Base-by-base conservation (phyloP, 306 rosid genomes). In the Abrus precatorius region DNA sequence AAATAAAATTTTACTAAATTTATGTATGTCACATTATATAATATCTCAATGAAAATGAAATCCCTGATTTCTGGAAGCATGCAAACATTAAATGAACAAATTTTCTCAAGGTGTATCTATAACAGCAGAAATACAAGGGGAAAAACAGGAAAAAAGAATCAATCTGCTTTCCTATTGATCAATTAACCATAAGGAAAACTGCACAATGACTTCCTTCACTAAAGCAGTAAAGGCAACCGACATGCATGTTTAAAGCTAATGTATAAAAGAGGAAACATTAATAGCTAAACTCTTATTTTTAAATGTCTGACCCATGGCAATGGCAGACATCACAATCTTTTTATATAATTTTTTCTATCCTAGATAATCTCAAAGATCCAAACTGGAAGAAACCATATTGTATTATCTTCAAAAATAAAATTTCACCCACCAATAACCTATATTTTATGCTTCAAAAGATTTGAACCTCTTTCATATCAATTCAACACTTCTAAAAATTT, bases 1-100 rank as follows among this genome's bases (percentile, higher is more conserved):
- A 54, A 55, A 74, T 27, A 61, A 55, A 20, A 9, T 32, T 14
- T 30, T 32, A 55, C 72, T 74, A 85, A 83, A 81, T 57, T 54
- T 11, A 56, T 49, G 70, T 4, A 75, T 64, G 73, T 48, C 44
- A 78, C 29, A 69, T 44, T 44, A 72, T 48, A 80, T 20, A 81
- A 85, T 49, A 69, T 57, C 74, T 68, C 49, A 54, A 38, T 44
- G 43, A 70, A 75, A 9, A 36, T 41, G 28, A 69, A 53, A 53
- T 43, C 32, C 47, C 64, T 28, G 3, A 44, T 50, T 69, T 78
- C 34, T 44, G 7, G 20, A 63, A 69, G 49, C 75, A 64, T 40
- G 32, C 9, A 48, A 64, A 80, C 82, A 62, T 5, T 33, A 73
- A 54, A 36, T 27, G 34, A 63, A 45, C 14, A 63, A 32, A 65